phyloP scores from a whole-genome alignment of 208 protist genomes.

The Angomonas ambiguus region DNA sequence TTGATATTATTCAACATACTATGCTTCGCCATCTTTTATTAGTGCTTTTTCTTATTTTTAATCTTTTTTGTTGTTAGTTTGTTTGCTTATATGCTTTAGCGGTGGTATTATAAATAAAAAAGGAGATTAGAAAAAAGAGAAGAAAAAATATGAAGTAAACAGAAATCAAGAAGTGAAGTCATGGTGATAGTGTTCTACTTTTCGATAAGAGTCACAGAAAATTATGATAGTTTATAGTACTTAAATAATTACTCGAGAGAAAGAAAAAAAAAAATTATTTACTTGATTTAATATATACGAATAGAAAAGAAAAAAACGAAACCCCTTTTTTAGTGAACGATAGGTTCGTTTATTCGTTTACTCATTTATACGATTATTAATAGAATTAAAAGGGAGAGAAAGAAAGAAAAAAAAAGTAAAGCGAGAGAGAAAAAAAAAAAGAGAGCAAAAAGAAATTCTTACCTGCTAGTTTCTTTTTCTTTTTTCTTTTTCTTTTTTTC shows the following conservation, averaged over 20 bases:
- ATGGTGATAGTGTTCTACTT: no score
- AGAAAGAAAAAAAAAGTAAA: no score
- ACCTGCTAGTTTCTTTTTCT: neutral
- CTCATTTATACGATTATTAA: no score
- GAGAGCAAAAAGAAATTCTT: conserved; percentile 15
- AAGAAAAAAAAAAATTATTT: conserved; percentile 14
- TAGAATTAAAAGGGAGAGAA: neutral
- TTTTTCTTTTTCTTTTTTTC: conserved; percentile 5
- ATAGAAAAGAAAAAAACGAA: conserved; percentile 17
- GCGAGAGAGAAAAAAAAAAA: no score
- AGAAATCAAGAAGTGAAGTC: no score
- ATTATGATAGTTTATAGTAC: neutral
- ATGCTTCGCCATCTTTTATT: conserved; percentile 42
- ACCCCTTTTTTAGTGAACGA: neutral
- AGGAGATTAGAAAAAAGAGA: conserved; percentile 11
- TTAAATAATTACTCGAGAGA: conserved; percentile 9
- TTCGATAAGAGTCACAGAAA: no score
- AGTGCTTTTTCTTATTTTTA: conserved; percentile 10
- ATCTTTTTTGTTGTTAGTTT: conserved; percentile 15
- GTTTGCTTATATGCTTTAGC: conserved; percentile 10
- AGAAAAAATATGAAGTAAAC: conserved; percentile 7
- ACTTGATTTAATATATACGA: conserved; percentile 11
- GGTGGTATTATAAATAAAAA: neutral
- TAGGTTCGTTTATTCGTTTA: no score
- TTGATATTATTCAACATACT: conserved; percentile 87